Percentiles rank a stretch among this genome's conserved stretches.
Conservation (phyloP, 2,329 filamentous ascomycete species). For the Penicillium thymicola region DNA sequence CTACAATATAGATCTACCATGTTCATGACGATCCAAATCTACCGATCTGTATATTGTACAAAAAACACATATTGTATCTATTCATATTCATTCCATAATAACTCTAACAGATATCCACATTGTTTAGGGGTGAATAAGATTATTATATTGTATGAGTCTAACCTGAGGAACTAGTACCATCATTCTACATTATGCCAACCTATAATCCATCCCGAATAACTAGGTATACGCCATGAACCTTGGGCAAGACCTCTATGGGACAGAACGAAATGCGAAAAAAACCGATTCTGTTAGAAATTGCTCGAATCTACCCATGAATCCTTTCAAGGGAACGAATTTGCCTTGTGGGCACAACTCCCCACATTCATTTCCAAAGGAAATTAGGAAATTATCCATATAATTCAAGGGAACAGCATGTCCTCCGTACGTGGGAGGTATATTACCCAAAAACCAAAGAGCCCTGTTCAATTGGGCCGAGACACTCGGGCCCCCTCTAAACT, state of each 20-base stretch:
- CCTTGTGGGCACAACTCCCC: neutral
- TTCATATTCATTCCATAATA: neutral
- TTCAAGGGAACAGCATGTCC: neutral
- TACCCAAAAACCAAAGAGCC: neutral
- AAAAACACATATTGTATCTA: neutral
- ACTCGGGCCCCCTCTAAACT: slow-evolving; percentile 1
- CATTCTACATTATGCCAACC: neutral
- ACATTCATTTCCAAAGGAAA: slow-evolving; percentile 1
- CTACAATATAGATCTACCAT: neutral
- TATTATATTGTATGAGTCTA: neutral
- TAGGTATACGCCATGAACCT: neutral
- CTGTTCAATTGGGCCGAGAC: slow-evolving; percentile 1
- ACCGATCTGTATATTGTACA: neutral
- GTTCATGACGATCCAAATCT: neutral
- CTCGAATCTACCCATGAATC: neutral
- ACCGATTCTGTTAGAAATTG: neutral
- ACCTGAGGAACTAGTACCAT: neutral
- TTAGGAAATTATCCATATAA: neutral
- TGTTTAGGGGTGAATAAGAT: neutral
- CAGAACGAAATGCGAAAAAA: neutral
- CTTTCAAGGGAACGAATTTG: too few species aligned
- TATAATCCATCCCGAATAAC: neutral
- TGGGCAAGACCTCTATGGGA: neutral
- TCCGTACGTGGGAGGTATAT: neutral
- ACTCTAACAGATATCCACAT: neutral